phyloP scores from a whole-genome alignment of 805 yeast species.

The Wickerhamomyces pijperi region DNA sequence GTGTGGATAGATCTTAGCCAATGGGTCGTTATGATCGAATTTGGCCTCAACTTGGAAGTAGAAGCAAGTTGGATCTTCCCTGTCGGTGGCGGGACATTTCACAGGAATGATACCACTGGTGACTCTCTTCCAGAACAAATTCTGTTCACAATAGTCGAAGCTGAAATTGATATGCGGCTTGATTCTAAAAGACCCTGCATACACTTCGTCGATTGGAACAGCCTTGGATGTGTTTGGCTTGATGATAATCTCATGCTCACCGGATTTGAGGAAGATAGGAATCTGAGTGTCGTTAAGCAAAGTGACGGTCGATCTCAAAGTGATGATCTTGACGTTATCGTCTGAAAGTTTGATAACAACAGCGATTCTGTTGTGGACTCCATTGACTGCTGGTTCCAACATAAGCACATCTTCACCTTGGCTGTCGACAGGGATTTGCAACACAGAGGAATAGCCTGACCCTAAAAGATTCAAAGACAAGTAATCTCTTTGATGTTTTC shows the following conservation, averaged over 20 bases:
- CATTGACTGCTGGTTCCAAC: slow-evolving; percentile 48
- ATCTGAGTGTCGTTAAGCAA: slow-evolving; percentile 57
- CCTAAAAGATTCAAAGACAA: slow-evolving; percentile 53
- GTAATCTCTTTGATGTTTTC: slow-evolving; percentile 47
- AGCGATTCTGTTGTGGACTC: slow-evolving; percentile 62
- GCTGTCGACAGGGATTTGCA: slow-evolving; percentile 53
- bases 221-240: slow-evolving; percentile 50
- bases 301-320: slow-evolving; percentile 65
- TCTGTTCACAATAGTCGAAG: slow-evolving; percentile 59
- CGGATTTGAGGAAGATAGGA: slow-evolving; percentile 23
- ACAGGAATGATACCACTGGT: slow-evolving; percentile 37
- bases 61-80: slow-evolving; percentile 33
- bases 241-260: slow-evolving; percentile 28
- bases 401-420: slow-evolving; percentile 78
- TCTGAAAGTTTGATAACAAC: slow-evolving; percentile 61
- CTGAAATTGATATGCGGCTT: slow-evolving; percentile 48
- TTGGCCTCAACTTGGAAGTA: slow-evolving; percentile 66
- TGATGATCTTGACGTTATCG: slow-evolving; percentile 70
- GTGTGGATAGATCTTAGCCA: slow-evolving; percentile 73
- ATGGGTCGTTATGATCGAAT: slow-evolving; percentile 55
- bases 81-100: slow-evolving; percentile 40
- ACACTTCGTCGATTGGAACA: slow-evolving; percentile 64
- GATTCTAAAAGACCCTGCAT: slow-evolving; percentile 42
- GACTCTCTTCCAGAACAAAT: slow-evolving; percentile 56
- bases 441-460: slow-evolving; percentile 42